Evolutionary conservation across 345 rosid genomes (phyloP).

Genomic region (Brassica rapa): DNA sequence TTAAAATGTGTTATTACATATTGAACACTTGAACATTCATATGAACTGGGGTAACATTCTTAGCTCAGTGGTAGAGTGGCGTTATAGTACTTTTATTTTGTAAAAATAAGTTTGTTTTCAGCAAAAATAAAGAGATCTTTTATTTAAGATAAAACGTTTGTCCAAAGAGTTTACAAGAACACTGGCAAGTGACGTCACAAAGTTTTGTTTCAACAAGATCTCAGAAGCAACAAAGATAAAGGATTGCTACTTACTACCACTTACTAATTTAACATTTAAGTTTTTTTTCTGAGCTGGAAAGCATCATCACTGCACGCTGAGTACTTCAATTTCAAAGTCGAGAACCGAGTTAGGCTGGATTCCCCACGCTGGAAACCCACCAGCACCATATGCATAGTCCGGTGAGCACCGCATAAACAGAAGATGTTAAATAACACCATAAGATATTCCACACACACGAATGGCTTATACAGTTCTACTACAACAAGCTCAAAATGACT

Average conservation of each 20-base stretch:
- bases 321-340: constrained; percentile 88
- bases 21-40: background rate
- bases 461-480: background rate
- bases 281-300: background rate
- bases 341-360: constrained; percentile 83
- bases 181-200: background rate
- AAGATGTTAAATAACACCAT: background rate
- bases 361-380: constrained; percentile 85
- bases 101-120: background rate
- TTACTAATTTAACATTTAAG: background rate
- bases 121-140: constrained; percentile 1
- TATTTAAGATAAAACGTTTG: constrained; percentile 11
- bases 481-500: background rate
- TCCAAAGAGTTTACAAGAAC: too few species aligned
- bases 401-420: constrained; percentile 68
- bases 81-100: background rate
- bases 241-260: background rate
- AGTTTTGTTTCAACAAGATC: constrained; percentile 13
- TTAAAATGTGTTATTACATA: background rate
- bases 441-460: background rate
- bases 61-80: constrained; percentile 1
- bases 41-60: background rate
- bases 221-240: constrained; percentile 14
- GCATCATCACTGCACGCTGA: constrained; percentile 47
- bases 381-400: constrained; percentile 86